phyloP scores from a whole-genome alignment of 331 rosid species.

The Rhamnella rubrinervis region DNA sequence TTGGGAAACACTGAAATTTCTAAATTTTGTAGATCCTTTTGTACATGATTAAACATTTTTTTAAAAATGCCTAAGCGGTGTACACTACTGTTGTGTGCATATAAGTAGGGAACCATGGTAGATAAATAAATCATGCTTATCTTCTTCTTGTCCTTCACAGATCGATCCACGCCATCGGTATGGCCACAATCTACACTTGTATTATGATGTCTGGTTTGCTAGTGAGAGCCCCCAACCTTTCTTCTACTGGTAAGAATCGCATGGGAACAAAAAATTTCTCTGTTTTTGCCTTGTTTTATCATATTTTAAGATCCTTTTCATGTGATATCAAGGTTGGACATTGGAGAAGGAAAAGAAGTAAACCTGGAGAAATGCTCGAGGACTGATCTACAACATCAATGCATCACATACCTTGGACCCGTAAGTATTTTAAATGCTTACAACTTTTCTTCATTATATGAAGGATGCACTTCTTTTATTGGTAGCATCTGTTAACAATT shows the following conservation, averaged over 20 bases:
- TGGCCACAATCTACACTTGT: slow-evolving; percentile 78
- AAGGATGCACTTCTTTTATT: no score
- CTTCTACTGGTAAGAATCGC: slow-evolving; percentile 63
- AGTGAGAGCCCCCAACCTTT: slow-evolving; percentile 67
- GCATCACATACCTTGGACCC: slow-evolving; percentile 76
- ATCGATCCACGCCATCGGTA: slow-evolving; percentile 92
- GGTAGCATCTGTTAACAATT: no score
- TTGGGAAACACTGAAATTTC: no score
- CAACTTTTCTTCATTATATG: no score
- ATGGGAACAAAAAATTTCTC: neutral
- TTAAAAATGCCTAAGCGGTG: no score
- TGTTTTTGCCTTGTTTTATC: slow-evolving; percentile 4
- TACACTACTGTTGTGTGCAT: no score
- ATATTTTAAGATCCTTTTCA: slow-evolving; percentile 9
- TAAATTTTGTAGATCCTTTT: no score
- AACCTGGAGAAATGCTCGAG: slow-evolving; percentile 50
- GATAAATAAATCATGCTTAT: slow-evolving; percentile 1
- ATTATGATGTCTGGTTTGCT: slow-evolving; percentile 63
- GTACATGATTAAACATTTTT: no score
- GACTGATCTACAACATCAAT: slow-evolving; percentile 45
- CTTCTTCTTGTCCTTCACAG: slow-evolving; percentile 37
- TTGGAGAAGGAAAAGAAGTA: slow-evolving; percentile 71
- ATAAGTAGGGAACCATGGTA: neutral
- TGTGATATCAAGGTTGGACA: slow-evolving; percentile 66
- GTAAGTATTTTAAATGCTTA: slow-evolving; percentile 37